These are phyloP conservation scores for Phaeosphaeria sp. DNA, from an alignment of 2,329 filamentous ascomycete genomes.

Conservation along the genomic window DNA sequence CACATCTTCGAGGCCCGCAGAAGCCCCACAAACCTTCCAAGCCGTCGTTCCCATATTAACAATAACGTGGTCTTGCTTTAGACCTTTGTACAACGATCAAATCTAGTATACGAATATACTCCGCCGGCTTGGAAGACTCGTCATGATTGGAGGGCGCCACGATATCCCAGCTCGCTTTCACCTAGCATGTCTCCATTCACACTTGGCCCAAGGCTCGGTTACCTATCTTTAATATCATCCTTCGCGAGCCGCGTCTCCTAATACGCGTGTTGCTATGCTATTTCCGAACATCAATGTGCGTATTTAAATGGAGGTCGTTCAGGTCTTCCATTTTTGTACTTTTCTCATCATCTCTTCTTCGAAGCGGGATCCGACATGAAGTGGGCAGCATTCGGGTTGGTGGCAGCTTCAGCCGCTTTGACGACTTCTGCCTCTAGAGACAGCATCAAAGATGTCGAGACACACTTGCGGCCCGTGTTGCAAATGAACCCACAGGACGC, in stretches of 20 bases:
- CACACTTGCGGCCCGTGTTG: not conserved
- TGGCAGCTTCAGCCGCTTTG: conserved; percentile 22
- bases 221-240: conserved; percentile 19
- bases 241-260: conserved; percentile 4
- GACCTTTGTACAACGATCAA: conserved; percentile 13
- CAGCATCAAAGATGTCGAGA: not conserved
- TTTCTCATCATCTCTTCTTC: not conserved
- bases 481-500: conserved; percentile 1
- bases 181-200: conserved; percentile 15
- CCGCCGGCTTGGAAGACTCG: conserved; percentile 13
- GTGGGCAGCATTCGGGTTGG: conserved; percentile 20
- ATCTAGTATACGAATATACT: conserved; percentile 8
- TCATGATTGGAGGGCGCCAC: conserved; percentile 12
- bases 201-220: conserved; percentile 12
- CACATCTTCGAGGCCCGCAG: not conserved
- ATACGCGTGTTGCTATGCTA: conserved; percentile 1
- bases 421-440: conserved; percentile 9
- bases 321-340: not conserved
- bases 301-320: conserved; percentile 10
- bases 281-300: conserved; percentile 3
- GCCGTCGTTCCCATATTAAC: conserved; percentile 23
- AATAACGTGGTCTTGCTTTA: conserved; percentile 18
- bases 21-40: conserved; percentile 17
- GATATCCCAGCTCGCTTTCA: conserved; percentile 12
- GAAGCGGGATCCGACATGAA: conserved; percentile 22